phyloP scores from a whole-genome alignment of 176 grass and related monocot species.

The Zizania latifolia region DNA sequence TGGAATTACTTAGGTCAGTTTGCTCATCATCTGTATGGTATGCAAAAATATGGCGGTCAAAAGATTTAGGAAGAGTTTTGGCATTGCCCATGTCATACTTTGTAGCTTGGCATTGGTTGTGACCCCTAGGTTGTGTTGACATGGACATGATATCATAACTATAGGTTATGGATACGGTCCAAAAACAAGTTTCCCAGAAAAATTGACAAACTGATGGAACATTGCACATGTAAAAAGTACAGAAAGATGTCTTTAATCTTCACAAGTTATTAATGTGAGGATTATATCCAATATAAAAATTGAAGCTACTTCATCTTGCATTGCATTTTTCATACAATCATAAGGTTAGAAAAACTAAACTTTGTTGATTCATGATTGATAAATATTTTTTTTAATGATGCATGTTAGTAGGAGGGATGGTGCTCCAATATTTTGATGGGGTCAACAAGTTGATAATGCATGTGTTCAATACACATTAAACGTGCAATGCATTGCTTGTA shows the following conservation, averaged over 20 bases:
- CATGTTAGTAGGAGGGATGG: too few relatives aligned
- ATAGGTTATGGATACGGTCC: too few relatives aligned
- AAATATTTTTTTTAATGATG: neutral
- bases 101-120: too few relatives aligned
- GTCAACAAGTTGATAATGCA: neutral
- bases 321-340: neutral
- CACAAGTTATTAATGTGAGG: neutral
- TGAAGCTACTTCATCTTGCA: too few relatives aligned
- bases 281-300: too few relatives aligned
- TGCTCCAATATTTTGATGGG: neutral
- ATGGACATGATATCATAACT: too few relatives aligned
- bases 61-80: too few relatives aligned
- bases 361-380: neutral
- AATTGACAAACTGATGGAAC: neutral
- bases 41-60: too few relatives aligned
- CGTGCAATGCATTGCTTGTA: neutral
- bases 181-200: neutral
- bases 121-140: too few relatives aligned
- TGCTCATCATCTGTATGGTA: too few relatives aligned
- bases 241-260: neutral
- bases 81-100: neutral
- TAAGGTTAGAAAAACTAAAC: too few relatives aligned
- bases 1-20: too few relatives aligned
- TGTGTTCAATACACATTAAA: neutral
- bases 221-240: neutral